Percentiles rank a stretch among this genome's conserved stretches.
Evolutionary conservation across 345 rosid species (phyloP).

Genomic region (Salix koriyanagi): DNA sequence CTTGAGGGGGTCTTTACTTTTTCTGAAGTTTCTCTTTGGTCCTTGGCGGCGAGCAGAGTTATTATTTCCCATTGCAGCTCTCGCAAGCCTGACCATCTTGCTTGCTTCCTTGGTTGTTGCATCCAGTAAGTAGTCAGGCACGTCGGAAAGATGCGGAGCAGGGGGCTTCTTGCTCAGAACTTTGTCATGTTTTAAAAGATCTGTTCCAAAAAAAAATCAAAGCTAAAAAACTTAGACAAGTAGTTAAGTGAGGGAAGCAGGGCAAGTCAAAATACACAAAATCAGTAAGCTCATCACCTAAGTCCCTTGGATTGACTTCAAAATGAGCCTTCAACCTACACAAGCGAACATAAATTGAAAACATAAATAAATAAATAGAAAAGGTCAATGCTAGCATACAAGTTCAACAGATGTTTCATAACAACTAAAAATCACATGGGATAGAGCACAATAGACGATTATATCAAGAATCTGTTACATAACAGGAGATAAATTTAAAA

Average conservation of each 20-base stretch:
- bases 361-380: background rate
- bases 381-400: background rate
- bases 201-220: slow-evolving; percentile 35
- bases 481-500: background rate
- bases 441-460: background rate
- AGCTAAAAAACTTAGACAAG: background rate
- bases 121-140: slow-evolving; percentile 77
- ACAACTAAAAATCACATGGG: background rate
- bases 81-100: slow-evolving; percentile 73
- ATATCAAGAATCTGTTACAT: background rate
- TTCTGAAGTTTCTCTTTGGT: slow-evolving; percentile 47
- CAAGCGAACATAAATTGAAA: background rate
- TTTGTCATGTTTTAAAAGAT: slow-evolving; percentile 81
- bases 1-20: slow-evolving; percentile 60
- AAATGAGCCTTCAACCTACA: slow-evolving; percentile 87
- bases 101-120: slow-evolving; percentile 72
- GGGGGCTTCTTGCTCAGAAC: slow-evolving; percentile 61
- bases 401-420: background rate
- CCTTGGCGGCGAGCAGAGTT: slow-evolving; percentile 37
- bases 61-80: slow-evolving; percentile 76
- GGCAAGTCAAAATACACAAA: background rate
- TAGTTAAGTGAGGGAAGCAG: background rate
- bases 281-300: slow-evolving; percentile 33
- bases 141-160: slow-evolving; percentile 61
- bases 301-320: slow-evolving; percentile 75